phyloP scores from a whole-genome alignment of 2,329 filamentous ascomycete species.

The Penicillium sp. region DNA sequence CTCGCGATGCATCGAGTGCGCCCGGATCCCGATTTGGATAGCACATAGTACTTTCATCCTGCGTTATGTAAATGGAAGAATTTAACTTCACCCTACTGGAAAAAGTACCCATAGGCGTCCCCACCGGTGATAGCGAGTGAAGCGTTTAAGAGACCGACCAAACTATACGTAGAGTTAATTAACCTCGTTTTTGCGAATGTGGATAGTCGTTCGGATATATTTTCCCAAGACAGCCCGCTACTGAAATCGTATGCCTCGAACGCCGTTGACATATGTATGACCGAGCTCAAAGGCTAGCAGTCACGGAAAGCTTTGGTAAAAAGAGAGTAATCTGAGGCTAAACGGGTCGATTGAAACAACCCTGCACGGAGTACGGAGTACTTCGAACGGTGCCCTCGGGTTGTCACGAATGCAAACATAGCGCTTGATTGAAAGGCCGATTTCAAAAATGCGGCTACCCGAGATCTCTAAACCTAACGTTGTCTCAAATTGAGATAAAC shows the following conservation, averaged over 20 bases:
- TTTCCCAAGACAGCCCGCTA: neutral
- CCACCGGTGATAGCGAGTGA: neutral
- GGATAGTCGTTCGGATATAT: neutral
- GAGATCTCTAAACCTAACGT: neutral
- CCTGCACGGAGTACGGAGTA: too few species aligned
- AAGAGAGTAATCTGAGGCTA: too few species aligned
- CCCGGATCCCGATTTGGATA: neutral
- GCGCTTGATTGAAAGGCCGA: neutral
- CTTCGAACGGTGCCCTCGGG: too few species aligned
- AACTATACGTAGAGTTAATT: neutral
- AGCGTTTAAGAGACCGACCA: neutral
- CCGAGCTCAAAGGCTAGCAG: neutral
- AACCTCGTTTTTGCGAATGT: neutral
- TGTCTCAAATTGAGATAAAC: neutral
- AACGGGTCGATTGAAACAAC: too few species aligned
- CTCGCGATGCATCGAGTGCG: neutral
- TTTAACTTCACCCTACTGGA: neutral
- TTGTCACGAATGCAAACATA: neutral
- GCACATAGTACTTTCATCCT: neutral
- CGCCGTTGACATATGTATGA: neutral
- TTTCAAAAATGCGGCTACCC: neutral
- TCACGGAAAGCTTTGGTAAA: too few species aligned
- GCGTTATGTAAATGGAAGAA: neutral
- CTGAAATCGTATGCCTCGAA: neutral
- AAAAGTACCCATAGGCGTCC: neutral